These are phyloP conservation scores for Smithsoniella earleae DNA, from an alignment of 163 green algal genomes.

Conservation along the genomic window DNA sequence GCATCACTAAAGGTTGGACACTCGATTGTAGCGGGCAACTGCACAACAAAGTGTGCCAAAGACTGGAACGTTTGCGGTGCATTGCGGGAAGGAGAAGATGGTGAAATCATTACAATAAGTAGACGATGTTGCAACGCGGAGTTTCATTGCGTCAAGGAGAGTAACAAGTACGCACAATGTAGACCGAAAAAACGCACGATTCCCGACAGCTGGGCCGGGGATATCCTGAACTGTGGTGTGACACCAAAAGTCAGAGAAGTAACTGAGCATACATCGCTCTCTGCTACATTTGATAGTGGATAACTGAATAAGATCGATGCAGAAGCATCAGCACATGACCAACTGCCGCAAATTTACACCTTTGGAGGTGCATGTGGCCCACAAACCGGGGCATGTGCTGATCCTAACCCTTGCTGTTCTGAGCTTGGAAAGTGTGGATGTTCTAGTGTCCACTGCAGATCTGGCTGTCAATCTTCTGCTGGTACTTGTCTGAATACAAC, in stretches of 20 bases:
- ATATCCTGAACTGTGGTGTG: constrained; percentile 6
- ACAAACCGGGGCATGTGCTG: background rate
- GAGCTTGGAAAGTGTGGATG: constrained; percentile 2
- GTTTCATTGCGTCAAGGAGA: background rate
- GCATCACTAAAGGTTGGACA: no score
- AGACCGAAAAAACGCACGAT: constrained; percentile 4
- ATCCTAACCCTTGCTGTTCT: constrained; percentile 8
- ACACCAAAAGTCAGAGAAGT: no score
- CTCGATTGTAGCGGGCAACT: background rate
- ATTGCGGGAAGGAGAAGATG: background rate
- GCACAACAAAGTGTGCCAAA: background rate
- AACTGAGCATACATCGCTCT: no score
- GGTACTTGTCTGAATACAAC: background rate
- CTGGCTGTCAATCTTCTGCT: background rate
- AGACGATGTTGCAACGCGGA: constrained; percentile 2
- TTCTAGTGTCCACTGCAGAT: background rate
- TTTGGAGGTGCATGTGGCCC: constrained; percentile 8
- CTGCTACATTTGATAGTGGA: background rate
- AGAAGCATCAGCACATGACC: background rate
- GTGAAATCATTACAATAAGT: no score
- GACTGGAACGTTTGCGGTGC: constrained; percentile 14
- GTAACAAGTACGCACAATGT: background rate
- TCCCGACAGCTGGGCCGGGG: background rate
- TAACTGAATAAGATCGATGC: background rate
- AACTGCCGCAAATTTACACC: background rate